Evolutionary conservation across 306 rosid genomes (phyloP), one percentile per base, ranked within the genome.

Genomic region (Prinsepia uniflora): DNA sequence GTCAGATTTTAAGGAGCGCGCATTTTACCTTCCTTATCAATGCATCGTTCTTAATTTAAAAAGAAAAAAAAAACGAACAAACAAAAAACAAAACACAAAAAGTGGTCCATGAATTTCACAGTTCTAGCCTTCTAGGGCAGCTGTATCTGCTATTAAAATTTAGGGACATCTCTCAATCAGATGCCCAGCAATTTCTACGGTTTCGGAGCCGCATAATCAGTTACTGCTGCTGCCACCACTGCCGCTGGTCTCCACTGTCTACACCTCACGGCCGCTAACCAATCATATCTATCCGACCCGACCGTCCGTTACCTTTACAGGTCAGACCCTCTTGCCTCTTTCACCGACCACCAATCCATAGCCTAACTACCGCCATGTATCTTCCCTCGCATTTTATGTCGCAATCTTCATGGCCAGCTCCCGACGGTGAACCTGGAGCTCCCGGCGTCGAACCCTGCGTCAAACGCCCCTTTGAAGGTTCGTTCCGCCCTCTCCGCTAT

Each of bases 391-490:
- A 79, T 44, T 84, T 79, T 71, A 72, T 83, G 14, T 73, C 93
- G 43, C 82, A 78, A 20, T 68, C 81, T 70, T 78, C 91, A 6
- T 90, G 96, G 98, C 62, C 83, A 6, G 78, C 86, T 15, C 45
- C 77, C 6, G 73, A 80, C 58, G 66, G 72, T 24, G 96, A 88
- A 65, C 70, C 79, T 30, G 42, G 54, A 62, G 70, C 65, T 57
- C 55, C 83, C 48, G 86, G 80, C 67, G 17, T 84, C 18, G 88
- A 93, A 76, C 55, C 83, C 54, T 85, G 80, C 67, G 17, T 84
- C 18, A 90, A 93, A 76, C 98, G 97, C 81, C 58, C 96, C 48
- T 73, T 90, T 22, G 96, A 90, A 68, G 93, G 98, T 93, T 14
- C 11, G 94, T 90, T 11, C 10, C 62, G 17, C 15, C 19, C 12